A percentile compares a stretch with the other conserved stretches of the same genome.
phyloP scores from a whole-genome alignment of 2,329 filamentous ascomycete species.

The Teratosphaeria destructans region DNA sequence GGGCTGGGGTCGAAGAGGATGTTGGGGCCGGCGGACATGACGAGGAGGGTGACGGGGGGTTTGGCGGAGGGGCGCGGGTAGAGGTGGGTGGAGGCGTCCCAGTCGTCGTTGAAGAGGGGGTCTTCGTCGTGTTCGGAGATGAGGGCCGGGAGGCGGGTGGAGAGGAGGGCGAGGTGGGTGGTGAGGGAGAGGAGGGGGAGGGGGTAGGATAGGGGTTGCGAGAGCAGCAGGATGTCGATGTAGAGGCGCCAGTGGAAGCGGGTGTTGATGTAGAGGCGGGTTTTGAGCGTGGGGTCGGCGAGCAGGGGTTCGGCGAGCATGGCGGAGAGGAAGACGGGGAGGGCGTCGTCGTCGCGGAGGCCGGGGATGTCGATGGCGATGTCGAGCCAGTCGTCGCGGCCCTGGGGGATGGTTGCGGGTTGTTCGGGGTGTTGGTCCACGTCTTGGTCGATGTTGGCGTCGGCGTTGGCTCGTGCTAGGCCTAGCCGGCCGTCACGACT shows the following conservation, averaged over 20 bases:
- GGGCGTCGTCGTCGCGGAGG: conserved; percentile 77
- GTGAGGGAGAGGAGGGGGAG: conserved; percentile 86
- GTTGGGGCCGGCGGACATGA: conserved; percentile 63
- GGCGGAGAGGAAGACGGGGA: conserved; percentile 74
- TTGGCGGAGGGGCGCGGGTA: conserved; percentile 49
- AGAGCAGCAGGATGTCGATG: conserved; percentile 61
- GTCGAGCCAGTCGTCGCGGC: conserved; percentile 70
- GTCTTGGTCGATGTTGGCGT: conserved; percentile 13
- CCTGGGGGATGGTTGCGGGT: conserved; percentile 25
- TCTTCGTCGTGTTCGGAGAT: conserved; percentile 91
- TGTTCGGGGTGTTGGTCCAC: conserved; percentile 28
- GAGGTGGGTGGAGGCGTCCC: conserved; percentile 70
- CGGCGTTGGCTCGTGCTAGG: conserved; percentile 1
- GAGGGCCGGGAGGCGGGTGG: conserved; percentile 71
- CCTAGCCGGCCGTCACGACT: conserved; percentile 8
- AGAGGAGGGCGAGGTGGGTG: conserved; percentile 83
- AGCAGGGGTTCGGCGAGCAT: conserved; percentile 85
- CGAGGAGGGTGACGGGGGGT: conserved; percentile 82
- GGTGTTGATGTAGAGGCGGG: conserved; percentile 73
- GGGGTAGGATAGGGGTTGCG: conserved; percentile 69
- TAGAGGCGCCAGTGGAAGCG: conserved; percentile 96
- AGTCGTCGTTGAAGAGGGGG: conserved; percentile 95
- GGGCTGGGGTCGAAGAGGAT: conserved; percentile 87
- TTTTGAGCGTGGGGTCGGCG: conserved; percentile 54
- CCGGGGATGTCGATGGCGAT: conserved; percentile 87